Evolutionary conservation across 1,284 basidiomycete species (phyloP), one percentile per base, ranked within the genome.

Genomic region (Sanguinoderma infundibulare): DNA sequence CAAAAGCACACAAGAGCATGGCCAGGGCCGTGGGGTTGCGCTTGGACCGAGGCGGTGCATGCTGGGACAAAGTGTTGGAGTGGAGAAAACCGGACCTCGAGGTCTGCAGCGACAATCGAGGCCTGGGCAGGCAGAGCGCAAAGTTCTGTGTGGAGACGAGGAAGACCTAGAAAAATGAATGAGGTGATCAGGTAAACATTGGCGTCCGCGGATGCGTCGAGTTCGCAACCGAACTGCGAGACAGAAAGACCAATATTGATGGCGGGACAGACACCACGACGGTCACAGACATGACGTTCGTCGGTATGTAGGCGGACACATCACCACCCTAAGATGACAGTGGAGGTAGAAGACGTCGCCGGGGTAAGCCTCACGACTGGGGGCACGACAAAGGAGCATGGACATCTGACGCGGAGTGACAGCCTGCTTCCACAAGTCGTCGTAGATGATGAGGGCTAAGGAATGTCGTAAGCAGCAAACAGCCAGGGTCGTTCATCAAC

Each of bases 401-500:
- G 97, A 98, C 97, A 99, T 99, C 82, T 99, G 97, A 89, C 97
- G 96, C 88, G 98, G 98, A 72, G 97, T 97, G 67, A 99, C 97
- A 74, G 97, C 97, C 85, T 99, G 97, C 86, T 99, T 99, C 74
- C 97, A 99, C 81, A 99, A 84, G 81, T 98, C 97, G 77, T 99
- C 97, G 82, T 98, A 98, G 84, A 99, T 94, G 82, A 99, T 98
- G 75, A 98, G 88, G 72, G 97, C 91, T 91, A 64, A 65, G 53
- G 44, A 2, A 36, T 20, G 7, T 20, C 50, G 32, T 52, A 10
- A 52, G 12, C 50, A 34, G 38, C 38, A 3, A n/a, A n/a, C 14
- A 42, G 24, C 5, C n/a, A 10, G 32, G 22, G 42, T 61, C 8
- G 12, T 24, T 46, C 59, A 15, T 71, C 39, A 70, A 7, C 44